Conservation (phyloP, 164 flowering plant genomes). For the Vitis rotundifolia region DNA sequence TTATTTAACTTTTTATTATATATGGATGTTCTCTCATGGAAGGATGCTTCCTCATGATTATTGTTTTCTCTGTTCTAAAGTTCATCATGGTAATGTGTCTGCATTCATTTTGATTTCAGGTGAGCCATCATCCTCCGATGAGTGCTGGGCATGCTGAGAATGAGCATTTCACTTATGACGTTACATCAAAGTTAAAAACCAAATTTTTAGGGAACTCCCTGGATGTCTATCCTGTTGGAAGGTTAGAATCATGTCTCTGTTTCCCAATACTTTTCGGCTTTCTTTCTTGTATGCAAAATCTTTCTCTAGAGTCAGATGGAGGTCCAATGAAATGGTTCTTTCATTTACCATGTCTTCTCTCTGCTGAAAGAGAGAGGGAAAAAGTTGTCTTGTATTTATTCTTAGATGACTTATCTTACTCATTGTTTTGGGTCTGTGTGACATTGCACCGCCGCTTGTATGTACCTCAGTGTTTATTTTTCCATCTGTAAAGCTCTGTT, state of each 20-base stretch:
- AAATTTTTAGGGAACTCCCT: constrained; percentile 79
- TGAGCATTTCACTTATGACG: constrained; percentile 76
- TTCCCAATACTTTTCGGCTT: background rate
- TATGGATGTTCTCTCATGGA: background rate
- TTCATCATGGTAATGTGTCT: background rate
- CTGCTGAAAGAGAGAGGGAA: too few relatives aligned
- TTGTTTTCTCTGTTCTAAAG: background rate
- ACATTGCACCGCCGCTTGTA: too few relatives aligned
- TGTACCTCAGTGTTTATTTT: background rate
- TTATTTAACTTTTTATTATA: background rate
- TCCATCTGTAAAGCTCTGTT: background rate
- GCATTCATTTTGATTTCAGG: constrained; percentile 38
- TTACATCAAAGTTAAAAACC: constrained; percentile 79
- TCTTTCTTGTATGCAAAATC: too few relatives aligned
- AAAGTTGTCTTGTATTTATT: too few relatives aligned
- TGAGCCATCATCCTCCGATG: constrained; percentile 92
- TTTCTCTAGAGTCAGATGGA: background rate
- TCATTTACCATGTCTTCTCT: background rate
- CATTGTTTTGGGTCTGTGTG: too few relatives aligned
- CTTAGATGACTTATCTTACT: too few relatives aligned
- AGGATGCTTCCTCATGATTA: background rate
- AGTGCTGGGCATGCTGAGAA: constrained; percentile 90
- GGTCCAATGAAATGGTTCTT: background rate
- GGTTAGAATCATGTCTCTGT: constrained; percentile 32
- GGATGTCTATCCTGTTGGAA: constrained; percentile 84